Percentiles rank a stretch among this genome's conserved stretches.
Conservation (phyloP, 192 early-diverging fungal species). For the Coemansia sp. region DNA sequence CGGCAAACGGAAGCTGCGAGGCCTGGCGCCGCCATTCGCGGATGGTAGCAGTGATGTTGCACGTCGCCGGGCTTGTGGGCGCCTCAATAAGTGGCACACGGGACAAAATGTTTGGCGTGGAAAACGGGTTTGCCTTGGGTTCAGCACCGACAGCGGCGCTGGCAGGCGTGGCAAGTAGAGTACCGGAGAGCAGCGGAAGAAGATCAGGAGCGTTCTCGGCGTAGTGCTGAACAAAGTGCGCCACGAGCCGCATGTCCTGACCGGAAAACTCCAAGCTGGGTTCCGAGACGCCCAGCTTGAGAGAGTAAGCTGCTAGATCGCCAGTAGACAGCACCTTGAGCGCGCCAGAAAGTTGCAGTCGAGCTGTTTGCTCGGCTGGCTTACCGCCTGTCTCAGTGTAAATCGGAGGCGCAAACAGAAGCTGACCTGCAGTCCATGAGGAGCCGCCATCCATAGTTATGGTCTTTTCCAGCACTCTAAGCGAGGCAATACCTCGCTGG, state of each 20-base stretch:
- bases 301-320: not conserved
- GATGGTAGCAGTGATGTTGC: constrained; percentile 20
- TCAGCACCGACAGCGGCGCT: not conserved
- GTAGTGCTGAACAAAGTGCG: constrained; percentile 20
- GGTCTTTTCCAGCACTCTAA: constrained; percentile 19
- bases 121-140: constrained; percentile 21
- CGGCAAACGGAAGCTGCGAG: constrained; percentile 22
- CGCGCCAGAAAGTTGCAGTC: constrained; percentile 15
- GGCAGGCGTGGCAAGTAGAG: not conserved
- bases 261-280: constrained; percentile 6
- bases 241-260: constrained; percentile 39
- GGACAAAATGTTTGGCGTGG: constrained; percentile 20
- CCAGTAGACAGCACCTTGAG: constrained; percentile 12
- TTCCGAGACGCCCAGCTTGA: constrained; percentile 14
- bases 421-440: constrained; percentile 6
- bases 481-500: constrained; percentile 16
- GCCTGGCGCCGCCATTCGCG: constrained; percentile 33
- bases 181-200: constrained; percentile 14
- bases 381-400: constrained; percentile 10
- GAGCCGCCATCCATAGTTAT: constrained; percentile 10
- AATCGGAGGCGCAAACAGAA: constrained; percentile 35
- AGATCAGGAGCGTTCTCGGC: constrained; percentile 16
- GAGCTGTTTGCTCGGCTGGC: constrained; percentile 4
- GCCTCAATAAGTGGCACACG: constrained; percentile 30
- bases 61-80: constrained; percentile 21